phyloP scores from a whole-genome alignment of 495 filamentous ascomycete species.

The Penicillium bialowiezense region DNA sequence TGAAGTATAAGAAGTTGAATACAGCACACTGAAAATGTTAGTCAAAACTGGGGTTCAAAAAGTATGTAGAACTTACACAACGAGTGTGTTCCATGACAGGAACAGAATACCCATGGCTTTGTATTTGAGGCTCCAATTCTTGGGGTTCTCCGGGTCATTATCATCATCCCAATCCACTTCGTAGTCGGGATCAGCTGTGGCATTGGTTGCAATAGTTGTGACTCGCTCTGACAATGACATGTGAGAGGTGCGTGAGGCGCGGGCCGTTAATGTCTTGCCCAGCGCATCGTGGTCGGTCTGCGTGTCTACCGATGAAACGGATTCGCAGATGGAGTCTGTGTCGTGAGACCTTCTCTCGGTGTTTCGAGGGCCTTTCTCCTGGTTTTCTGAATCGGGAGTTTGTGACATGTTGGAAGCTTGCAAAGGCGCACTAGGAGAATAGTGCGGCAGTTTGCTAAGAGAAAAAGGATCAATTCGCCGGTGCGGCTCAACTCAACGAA shows the following conservation, averaged over 20 bases:
- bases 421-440: too few species aligned
- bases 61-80: conserved; percentile 46
- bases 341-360: conserved; percentile 16
- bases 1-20: conserved; percentile 79
- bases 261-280: conserved; percentile 26
- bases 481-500: too few species aligned
- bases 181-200: conserved; percentile 61
- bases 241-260: conserved; percentile 16
- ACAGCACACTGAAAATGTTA: conserved; percentile 57
- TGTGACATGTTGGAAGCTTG: conserved; percentile 13
- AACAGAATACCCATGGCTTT: conserved; percentile 58
- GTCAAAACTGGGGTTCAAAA: background rate
- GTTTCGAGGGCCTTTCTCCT: conserved; percentile 26
- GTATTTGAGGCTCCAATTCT: conserved; percentile 71
- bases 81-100: conserved; percentile 70
- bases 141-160: conserved; percentile 65
- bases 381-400: conserved; percentile 14
- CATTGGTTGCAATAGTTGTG: conserved; percentile 57
- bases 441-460: too few species aligned
- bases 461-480: too few species aligned
- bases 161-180: conserved; percentile 72
- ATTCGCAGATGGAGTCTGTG: conserved; percentile 27
- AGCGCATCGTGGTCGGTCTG: conserved; percentile 27
- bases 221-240: conserved; percentile 33
- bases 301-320: conserved; percentile 32